Conservation (phyloP, 768 basidiomycete species). For the Steccherinum ochraceum region DNA sequence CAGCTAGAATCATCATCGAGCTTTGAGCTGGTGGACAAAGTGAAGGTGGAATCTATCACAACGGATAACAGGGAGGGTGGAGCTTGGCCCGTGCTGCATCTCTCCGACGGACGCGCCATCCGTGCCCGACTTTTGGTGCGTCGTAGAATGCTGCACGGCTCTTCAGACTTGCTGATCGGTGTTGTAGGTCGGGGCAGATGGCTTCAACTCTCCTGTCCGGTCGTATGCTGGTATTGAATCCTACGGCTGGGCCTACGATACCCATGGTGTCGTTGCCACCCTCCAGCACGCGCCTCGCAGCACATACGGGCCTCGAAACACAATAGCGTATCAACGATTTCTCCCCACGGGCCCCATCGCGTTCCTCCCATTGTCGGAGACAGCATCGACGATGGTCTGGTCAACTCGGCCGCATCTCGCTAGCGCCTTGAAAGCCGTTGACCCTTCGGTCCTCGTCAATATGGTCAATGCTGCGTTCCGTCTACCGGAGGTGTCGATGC, state of each 20-base stretch:
- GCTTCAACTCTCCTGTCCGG: conserved; percentile 90
- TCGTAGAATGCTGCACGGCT: conserved; percentile 7
- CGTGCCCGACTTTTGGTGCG: conserved; percentile 72
- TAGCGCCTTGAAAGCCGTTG: conserved; percentile 58
- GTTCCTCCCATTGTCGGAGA: conserved; percentile 81
- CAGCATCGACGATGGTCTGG: conserved; percentile 88
- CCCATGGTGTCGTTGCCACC: conserved; percentile 87
- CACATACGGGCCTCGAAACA: conserved; percentile 57
- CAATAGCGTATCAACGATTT: conserved; percentile 89
- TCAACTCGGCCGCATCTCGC: conserved; percentile 78
- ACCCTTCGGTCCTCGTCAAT: conserved; percentile 51
- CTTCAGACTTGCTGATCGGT: conserved; percentile 1
- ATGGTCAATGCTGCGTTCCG: conserved; percentile 94
- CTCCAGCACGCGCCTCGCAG: conserved; percentile 66
- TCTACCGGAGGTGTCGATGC: conserved; percentile 66
- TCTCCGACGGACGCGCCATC: conserved; percentile 61
- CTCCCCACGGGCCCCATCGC: conserved; percentile 93
- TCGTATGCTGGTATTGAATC: conserved; percentile 79
- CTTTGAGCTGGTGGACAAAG: conserved; percentile 60
- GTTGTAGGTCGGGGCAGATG: conserved; percentile 88
- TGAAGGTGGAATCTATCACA: conserved; percentile 67
- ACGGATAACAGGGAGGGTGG: conserved; percentile 41
- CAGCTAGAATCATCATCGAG: conserved; percentile 37
- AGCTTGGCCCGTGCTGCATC: conserved; percentile 75
- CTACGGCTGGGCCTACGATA: conserved; percentile 88